Conservation (phyloP, 306 rosid genomes). For the Acacia confusa region DNA sequence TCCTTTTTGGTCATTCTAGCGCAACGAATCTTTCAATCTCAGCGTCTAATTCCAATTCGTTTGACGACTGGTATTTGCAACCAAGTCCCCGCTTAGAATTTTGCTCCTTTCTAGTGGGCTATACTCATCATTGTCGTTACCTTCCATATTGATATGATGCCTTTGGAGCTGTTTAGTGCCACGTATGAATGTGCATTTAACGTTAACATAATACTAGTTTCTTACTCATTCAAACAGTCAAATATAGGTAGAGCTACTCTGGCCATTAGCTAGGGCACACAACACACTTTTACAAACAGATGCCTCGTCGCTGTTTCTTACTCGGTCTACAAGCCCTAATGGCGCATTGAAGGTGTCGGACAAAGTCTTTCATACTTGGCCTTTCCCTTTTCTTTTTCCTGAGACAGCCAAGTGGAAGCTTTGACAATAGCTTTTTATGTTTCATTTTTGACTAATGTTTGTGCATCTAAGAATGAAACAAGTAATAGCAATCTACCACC, state of each 20-base stretch:
- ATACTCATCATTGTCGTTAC: slow-evolving; percentile 27
- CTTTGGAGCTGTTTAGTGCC: neutral
- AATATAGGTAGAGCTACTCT: neutral
- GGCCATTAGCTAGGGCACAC: neutral
- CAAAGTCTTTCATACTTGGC: slow-evolving; percentile 76
- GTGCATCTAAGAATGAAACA: neutral
- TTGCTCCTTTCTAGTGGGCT: slow-evolving; percentile 35
- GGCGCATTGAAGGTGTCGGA: slow-evolving; percentile 56
- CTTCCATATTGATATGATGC: slow-evolving; percentile 25
- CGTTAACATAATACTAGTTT: neutral
- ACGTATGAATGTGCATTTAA: slow-evolving; percentile 42
- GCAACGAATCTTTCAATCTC: slow-evolving; percentile 29
- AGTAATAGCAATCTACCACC: neutral
- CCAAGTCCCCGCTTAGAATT: slow-evolving; percentile 37
- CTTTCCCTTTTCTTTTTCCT: slow-evolving; percentile 78
- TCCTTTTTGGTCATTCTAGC: slow-evolving; percentile 23
- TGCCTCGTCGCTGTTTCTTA: slow-evolving; percentile 20
- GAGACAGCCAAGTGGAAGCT: slow-evolving; percentile 76
- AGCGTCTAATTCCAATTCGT: slow-evolving; percentile 71
- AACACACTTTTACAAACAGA: slow-evolving; percentile 12
- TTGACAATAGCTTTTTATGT: slow-evolving; percentile 56
- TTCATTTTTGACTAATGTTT: neutral
- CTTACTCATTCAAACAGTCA: neutral
- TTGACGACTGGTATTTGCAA: too few species aligned
- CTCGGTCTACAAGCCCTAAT: slow-evolving; percentile 32